A percentile compares a stretch with the other conserved stretches of the same genome.
These are phyloP conservation scores for Pleurotus giganteus DNA, from an alignment of 768 basidiomycete species.

Conservation along the genomic window DNA sequence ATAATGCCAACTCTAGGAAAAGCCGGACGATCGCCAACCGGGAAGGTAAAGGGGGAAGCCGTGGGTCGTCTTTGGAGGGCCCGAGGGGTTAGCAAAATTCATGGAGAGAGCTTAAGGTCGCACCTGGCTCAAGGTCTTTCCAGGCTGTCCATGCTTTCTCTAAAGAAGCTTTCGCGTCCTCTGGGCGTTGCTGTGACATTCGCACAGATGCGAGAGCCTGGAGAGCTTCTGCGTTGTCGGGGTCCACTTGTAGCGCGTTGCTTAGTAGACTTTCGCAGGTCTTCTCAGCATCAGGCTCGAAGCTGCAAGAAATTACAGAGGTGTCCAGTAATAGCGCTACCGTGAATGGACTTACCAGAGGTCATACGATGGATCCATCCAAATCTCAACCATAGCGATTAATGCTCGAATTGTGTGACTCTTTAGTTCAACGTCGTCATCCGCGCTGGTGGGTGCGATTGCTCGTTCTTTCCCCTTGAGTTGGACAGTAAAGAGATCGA, in stretches of 20 bases:
- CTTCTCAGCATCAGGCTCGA: slow-evolving; percentile 77
- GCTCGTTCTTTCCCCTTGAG: slow-evolving; percentile 75
- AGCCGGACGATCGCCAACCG: slow-evolving; percentile 76
- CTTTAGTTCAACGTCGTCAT: slow-evolving; percentile 59
- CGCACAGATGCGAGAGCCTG: slow-evolving; percentile 83
- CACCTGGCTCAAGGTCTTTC: slow-evolving; percentile 64
- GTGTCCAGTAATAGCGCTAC: background rate
- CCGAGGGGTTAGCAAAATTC: slow-evolving; percentile 1
- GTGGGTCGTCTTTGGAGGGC: slow-evolving; percentile 52
- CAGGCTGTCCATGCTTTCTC: slow-evolving; percentile 67
- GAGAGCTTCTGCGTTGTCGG: slow-evolving; percentile 75
- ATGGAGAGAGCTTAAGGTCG: background rate
- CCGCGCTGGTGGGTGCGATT: slow-evolving; percentile 30
- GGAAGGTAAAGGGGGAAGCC: slow-evolving; percentile 68
- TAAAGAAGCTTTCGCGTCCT: slow-evolving; percentile 73
- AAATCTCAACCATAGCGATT: slow-evolving; percentile 89
- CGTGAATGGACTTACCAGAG: slow-evolving; percentile 58
- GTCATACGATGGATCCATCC: slow-evolving; percentile 92
- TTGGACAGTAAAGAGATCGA: slow-evolving; percentile 64
- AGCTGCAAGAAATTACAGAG: slow-evolving; percentile 39
- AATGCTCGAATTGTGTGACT: slow-evolving; percentile 75
- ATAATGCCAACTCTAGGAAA: slow-evolving; percentile 74
- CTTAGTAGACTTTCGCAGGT: slow-evolving; percentile 77
- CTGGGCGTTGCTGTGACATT: slow-evolving; percentile 81
- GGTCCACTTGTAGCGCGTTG: slow-evolving; percentile 71